Percentiles rank a stretch among this genome's conserved stretches.
phyloP scores from a whole-genome alignment of 1,284 basidiomycete genomes.

The Puccinia horiana region DNA sequence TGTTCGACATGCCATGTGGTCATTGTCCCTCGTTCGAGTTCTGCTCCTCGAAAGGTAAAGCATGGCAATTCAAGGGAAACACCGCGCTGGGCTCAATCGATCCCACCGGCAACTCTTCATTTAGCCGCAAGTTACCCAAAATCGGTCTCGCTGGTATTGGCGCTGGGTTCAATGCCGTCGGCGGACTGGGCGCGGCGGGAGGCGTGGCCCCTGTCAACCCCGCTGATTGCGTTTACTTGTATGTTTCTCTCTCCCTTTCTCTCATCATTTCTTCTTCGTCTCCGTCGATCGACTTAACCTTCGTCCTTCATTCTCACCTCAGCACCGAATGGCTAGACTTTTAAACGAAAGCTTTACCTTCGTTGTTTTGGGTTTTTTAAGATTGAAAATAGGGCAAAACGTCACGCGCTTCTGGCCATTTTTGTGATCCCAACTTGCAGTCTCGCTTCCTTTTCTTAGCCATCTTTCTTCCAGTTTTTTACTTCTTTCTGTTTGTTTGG shows the following conservation, averaged over 20 bases:
- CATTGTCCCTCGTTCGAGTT: conserved; percentile 50
- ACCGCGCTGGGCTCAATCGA: background rate
- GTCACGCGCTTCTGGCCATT: too few relatives aligned
- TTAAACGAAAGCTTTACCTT: too few relatives aligned
- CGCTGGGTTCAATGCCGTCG: conserved; percentile 45
- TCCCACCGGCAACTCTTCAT: background rate
- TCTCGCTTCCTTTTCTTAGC: too few relatives aligned
- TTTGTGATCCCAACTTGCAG: too few relatives aligned
- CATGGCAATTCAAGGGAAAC: conserved; percentile 47
- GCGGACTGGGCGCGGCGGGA: conserved; percentile 42
- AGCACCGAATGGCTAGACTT: conserved; percentile 35
- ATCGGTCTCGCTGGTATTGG: conserved; percentile 49
- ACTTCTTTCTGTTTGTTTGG: too few relatives aligned
- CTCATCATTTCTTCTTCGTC: background rate
- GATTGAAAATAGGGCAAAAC: too few relatives aligned
- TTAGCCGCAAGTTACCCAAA: conserved; percentile 40
- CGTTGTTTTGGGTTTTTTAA: too few relatives aligned
- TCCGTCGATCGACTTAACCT: background rate
- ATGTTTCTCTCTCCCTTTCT: background rate
- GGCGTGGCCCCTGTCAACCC: conserved; percentile 49
- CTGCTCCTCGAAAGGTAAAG: conserved; percentile 48
- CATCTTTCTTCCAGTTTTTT: too few relatives aligned
- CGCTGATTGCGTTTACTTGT: conserved; percentile 50
- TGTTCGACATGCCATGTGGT: conserved; percentile 50
- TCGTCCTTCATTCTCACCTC: background rate